Base-by-base conservation (phyloP, 2,329 filamentous ascomycete genomes). In the Hypoxylon sp. region DNA sequence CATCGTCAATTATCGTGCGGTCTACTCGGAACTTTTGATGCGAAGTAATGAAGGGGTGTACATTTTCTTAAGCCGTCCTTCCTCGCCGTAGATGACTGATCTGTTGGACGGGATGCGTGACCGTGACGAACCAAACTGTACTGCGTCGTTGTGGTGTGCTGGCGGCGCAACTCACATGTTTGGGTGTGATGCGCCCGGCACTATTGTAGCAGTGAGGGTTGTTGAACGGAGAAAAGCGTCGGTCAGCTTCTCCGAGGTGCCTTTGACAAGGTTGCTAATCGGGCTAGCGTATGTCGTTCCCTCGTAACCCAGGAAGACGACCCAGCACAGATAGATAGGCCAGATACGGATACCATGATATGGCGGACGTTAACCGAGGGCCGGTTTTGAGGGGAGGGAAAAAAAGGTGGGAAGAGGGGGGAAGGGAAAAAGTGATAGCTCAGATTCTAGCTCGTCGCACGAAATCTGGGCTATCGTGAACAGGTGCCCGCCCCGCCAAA, bases 381-480 rank as follows among this genome's bases (percentile, higher is more conserved):
- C 36, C 48, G 50, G 30, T 61, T 52, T 51, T 55, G 59, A 49
- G 52, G 25, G 36, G 14, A 41, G 43, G 34, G 43, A 56, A 48
- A 48, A 23, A 38, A 56, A 56, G 45, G 51, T 52, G 60, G 51
- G 45, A 59, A 63, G 58, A 32, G 41, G 48, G 30, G 21, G 34
- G 43, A 25, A 41, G 23, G 30, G 11, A 45, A 65, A 71, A 71
- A 32, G 48, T 69, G 69, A 69, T 52, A 59, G 45, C 38, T 72
- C 65, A 71, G 46, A 71, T 67, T 67, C 14, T 41, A 32, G 30
- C 61, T 41, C 11, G 60, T 61, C 55, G 66, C 57, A 65, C 52
- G 25, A 64, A 69, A 69, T 71, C 68, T 66, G 50, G 55, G 50
- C 60, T 67, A 68, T 64, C 62, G 56, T 70, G 59, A 68, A 58